Evolutionary conservation across 23 red algal genomes (phyloP).

Genomic region (Rhodosorus marinus): DNA sequence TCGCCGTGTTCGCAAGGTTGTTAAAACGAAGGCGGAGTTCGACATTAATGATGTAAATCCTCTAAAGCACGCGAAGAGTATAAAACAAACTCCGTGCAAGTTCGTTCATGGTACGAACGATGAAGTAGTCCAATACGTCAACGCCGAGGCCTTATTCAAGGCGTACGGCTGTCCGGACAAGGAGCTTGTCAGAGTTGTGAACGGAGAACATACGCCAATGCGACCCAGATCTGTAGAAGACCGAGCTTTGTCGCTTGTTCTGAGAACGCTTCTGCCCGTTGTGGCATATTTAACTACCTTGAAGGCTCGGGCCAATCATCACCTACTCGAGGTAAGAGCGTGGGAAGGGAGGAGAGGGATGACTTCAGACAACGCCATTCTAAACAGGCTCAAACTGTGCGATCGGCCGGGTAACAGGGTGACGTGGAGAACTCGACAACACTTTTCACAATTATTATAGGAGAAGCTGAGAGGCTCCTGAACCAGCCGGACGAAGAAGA

Average conservation of each 20-base stretch:
- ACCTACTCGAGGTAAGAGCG: not conserved
- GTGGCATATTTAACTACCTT: not conserved
- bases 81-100: conserved; percentile 8
- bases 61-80: conserved; percentile 11
- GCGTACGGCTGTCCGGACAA: not conserved
- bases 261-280: not conserved
- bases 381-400: too few relatives aligned
- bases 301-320: not conserved
- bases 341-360: too few relatives aligned
- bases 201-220: not conserved
- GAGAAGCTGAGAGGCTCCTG: too few relatives aligned
- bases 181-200: not conserved
- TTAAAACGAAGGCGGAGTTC: conserved; percentile 35
- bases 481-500: too few relatives aligned
- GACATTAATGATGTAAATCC: conserved; percentile 52
- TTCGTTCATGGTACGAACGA: conserved; percentile 53
- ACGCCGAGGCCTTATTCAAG: not conserved
- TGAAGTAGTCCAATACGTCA: not conserved
- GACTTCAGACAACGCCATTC: too few relatives aligned
- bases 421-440: too few relatives aligned
- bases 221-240: conserved; percentile 30
- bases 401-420: too few relatives aligned
- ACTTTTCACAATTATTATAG: too few relatives aligned
- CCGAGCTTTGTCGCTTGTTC: conserved; percentile 20
- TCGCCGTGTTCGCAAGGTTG: conserved; percentile 40